Conservation (phyloP, 2,329 filamentous ascomycete species). For the Colletotrichum trifolii region DNA sequence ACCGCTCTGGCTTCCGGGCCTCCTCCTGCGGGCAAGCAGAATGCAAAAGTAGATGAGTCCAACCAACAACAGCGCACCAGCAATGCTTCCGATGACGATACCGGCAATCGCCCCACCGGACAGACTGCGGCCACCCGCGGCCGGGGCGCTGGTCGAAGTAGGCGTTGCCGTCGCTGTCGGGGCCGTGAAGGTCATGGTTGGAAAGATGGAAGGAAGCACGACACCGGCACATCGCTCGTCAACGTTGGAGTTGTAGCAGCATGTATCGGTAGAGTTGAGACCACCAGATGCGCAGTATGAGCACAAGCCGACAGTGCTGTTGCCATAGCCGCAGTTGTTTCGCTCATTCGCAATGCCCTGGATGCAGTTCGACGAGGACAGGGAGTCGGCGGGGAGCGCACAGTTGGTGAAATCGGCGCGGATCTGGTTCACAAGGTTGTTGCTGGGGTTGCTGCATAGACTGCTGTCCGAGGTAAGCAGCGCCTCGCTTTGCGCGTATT, state of each 20-base stretch:
- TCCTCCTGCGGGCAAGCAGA: slow-evolving; percentile 59
- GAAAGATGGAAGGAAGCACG: slow-evolving; percentile 79
- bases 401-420: slow-evolving; percentile 94
- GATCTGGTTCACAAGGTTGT: slow-evolving; percentile 79
- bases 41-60: slow-evolving; percentile 77
- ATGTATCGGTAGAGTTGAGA: slow-evolving; percentile 92
- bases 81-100: slow-evolving; percentile 84
- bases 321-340: slow-evolving; percentile 85
- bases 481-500: slow-evolving; percentile 89
- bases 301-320: slow-evolving; percentile 81
- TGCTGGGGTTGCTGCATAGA: slow-evolving; percentile 76
- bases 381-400: slow-evolving; percentile 81
- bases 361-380: slow-evolving; percentile 80
- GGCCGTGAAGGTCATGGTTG: slow-evolving; percentile 70
- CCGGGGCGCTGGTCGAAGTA: slow-evolving; percentile 43
- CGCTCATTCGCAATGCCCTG: slow-evolving; percentile 83
- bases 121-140: slow-evolving; percentile 56
- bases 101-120: slow-evolving; percentile 92
- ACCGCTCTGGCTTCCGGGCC: slow-evolving; percentile 70
- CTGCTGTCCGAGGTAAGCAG: slow-evolving; percentile 79
- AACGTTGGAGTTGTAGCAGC: slow-evolving; percentile 87
- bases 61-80: slow-evolving; percentile 76
- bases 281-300: slow-evolving; percentile 86
- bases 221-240: slow-evolving; percentile 79
- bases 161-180: slow-evolving; percentile 60